phyloP scores from a whole-genome alignment of 2,329 filamentous ascomycete genomes.

The Trichoderma sp. region DNA sequence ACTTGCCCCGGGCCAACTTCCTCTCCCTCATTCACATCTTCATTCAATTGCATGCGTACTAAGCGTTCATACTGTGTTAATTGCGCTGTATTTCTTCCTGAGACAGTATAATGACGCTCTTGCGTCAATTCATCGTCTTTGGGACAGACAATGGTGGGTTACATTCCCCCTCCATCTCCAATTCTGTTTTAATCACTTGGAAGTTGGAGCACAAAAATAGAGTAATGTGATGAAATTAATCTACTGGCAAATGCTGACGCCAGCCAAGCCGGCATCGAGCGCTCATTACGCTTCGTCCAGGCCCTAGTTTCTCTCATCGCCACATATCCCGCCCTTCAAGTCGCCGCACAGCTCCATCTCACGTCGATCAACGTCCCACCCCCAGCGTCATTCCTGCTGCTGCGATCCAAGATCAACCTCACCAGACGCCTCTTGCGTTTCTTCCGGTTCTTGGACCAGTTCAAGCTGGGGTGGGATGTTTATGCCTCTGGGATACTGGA shows the following conservation, averaged over 20 bases:
- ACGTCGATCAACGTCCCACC: slow-evolving; percentile 29
- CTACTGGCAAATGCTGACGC: neutral
- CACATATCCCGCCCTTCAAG: slow-evolving; percentile 41
- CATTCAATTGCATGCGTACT: neutral
- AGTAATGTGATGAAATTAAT: neutral
- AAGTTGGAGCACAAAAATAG: neutral
- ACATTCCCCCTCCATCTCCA: neutral
- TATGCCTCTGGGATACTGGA: slow-evolving; percentile 33
- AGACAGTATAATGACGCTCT: neutral
- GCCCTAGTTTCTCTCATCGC: slow-evolving; percentile 48
- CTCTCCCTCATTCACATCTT: neutral
- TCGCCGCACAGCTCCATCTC: slow-evolving; percentile 35
- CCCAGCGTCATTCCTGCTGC: slow-evolving; percentile 32
- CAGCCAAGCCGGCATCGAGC: slow-evolving; percentile 50
- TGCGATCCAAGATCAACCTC: slow-evolving; percentile 46
- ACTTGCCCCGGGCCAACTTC: too few relatives aligned
- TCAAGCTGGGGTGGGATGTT: slow-evolving; percentile 48
- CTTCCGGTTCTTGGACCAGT: slow-evolving; percentile 65
- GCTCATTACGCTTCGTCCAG: slow-evolving; percentile 58
- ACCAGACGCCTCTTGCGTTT: slow-evolving; percentile 63
- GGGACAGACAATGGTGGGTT: slow-evolving; percentile 17
- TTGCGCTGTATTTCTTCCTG: neutral
- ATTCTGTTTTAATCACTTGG: neutral
- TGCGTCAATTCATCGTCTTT: slow-evolving; percentile 16
- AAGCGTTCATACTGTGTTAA: neutral